Conservation (phyloP, 2,329 filamentous ascomycete genomes). For the Lasiodiplodia sp. region DNA sequence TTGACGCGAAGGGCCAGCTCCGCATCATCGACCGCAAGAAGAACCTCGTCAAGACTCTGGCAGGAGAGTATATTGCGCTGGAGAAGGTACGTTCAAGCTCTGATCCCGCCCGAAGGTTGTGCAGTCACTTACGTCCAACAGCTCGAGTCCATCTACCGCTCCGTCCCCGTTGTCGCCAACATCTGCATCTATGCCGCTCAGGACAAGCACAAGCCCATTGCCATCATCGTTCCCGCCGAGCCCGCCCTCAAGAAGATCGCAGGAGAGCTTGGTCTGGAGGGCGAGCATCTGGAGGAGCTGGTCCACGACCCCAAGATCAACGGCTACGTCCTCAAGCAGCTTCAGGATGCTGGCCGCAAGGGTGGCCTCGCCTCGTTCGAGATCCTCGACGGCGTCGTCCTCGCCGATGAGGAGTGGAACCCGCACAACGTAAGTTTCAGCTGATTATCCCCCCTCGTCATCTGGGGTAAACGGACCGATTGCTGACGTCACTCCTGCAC, state of each 20-base stretch:
- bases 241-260: constrained; percentile 64
- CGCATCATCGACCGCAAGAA: constrained; percentile 95
- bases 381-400: constrained; percentile 76
- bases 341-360: constrained; percentile 69
- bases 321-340: constrained; percentile 70
- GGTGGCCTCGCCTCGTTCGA: constrained; percentile 75
- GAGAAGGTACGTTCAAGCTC: constrained; percentile 66
- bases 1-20: constrained; percentile 79
- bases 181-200: constrained; percentile 85
- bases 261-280: constrained; percentile 65
- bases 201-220: constrained; percentile 78
- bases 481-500: constrained; percentile 35
- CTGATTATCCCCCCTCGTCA: neutral
- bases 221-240: constrained; percentile 74
- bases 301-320: constrained; percentile 72
- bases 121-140: constrained; percentile 42
- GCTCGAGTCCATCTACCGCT: constrained; percentile 89
- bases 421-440: constrained; percentile 74
- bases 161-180: constrained; percentile 79
- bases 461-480: constrained; percentile 11
- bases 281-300: constrained; percentile 71
- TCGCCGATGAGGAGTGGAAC: constrained; percentile 88
- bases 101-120: neutral
- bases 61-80: constrained; percentile 95
- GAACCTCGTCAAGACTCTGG: constrained; percentile 95